Percentiles rank a stretch among this genome's conserved stretches.
phyloP scores from a whole-genome alignment of 768 basidiomycete genomes.

The Russula ochroleuca region DNA sequence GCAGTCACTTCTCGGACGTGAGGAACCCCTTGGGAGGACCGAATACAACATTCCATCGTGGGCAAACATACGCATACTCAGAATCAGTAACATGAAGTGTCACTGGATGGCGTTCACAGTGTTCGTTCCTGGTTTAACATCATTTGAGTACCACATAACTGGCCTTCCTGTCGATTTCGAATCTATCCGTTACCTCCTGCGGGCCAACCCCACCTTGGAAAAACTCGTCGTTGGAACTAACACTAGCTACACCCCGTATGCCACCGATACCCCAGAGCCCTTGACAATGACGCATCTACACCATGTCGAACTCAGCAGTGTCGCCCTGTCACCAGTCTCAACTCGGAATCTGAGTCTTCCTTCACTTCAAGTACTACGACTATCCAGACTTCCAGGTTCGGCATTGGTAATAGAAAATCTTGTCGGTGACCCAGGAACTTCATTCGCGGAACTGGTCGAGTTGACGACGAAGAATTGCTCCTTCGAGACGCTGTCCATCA shows the following conservation, averaged over 20 bases:
- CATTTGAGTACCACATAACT: constrained; percentile 21
- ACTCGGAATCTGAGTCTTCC: constrained; percentile 17
- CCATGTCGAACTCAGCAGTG: constrained; percentile 20
- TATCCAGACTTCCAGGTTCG: neutral
- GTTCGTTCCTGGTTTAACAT: constrained; percentile 14
- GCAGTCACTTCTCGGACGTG: neutral
- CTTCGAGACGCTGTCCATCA: neutral
- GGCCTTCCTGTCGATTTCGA: constrained; percentile 9
- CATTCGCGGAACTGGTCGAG: constrained; percentile 20
- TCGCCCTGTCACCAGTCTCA: neutral
- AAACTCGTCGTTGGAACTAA: constrained; percentile 21
- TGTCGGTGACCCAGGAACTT: constrained; percentile 13
- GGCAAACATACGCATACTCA: constrained; percentile 9
- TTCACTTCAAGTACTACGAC: constrained; percentile 18
- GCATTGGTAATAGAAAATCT: neutral
- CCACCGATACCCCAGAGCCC: neutral
- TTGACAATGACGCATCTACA: constrained; percentile 19
- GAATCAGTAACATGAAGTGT: constrained; percentile 7
- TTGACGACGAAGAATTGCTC: constrained; percentile 5
- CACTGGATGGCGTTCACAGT: constrained; percentile 4
- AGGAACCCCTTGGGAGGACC: neutral
- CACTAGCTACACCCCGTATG: too few relatives aligned
- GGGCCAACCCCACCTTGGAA: constrained; percentile 28
- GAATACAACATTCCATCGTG: neutral
- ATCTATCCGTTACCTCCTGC: constrained; percentile 27